Evolutionary conservation across 306 rosid species (phyloP), one percentile per base, ranked within the genome.

Genomic region (Cajanus cajan): DNA sequence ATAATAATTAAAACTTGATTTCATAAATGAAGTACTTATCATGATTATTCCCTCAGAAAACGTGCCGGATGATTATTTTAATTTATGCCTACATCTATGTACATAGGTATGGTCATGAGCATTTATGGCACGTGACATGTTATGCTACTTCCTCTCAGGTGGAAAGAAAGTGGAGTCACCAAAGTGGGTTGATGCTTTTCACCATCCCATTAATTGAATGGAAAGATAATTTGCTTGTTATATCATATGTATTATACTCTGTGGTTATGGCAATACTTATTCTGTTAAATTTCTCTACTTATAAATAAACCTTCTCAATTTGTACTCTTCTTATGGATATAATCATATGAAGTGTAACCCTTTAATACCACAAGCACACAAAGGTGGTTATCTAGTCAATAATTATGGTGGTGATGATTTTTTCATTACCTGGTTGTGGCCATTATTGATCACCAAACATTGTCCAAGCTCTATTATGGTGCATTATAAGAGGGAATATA

Each of bases 141-240:
- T 55, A 5, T 41, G 37, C 31, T 66, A 33, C n/a, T 19, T 36
- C 34, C 52, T 71, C 15, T 64, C 68, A 51, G 55, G 55, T 55
- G 58, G 22, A 66, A 59, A 72, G 57, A 72, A 73, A 83, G 83
- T 55, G 68, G 61, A 47, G 15, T 50, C 33, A 77, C 67, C 58
- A 47, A 25, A 73, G 77, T 74, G 65, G 62, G 34, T 72, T 76
- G 18, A 58, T 67, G 61, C 85, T 71, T 76, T 79, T 68, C 65
- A 71, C 78, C 79, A 50, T 15, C 84, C 86, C 64, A 82, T 82
- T 82, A 57, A 24, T 62, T 63, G 0, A 40, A 50, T 70, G 47
- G 39, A 78, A 72, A 72, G 41, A 43, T 34, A 28, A 52, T 25
- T 52, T 78, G 39, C 55, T 72, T 52, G 21, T 5, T 39, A 58